Base-by-base conservation (phyloP, 2,329 filamentous ascomycete species). In the Amesomyces nigricolor region DNA sequence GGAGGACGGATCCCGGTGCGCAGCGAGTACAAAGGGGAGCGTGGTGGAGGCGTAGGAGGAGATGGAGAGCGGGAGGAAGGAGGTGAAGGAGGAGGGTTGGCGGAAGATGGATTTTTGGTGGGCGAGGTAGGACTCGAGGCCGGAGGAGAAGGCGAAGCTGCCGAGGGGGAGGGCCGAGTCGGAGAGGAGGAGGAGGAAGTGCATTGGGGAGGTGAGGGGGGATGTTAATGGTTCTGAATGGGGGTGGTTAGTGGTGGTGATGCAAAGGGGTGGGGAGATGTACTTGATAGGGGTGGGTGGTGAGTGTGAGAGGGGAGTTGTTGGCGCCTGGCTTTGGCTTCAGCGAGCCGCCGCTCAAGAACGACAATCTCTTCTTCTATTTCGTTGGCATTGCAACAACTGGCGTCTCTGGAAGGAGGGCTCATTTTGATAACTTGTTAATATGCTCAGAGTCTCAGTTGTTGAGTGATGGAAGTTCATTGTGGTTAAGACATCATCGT, bases 101-200 rank as follows among this genome's bases (percentile, higher is more conserved):
- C 54, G 37, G 38, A 56, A 46, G 48, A 35, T 7, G 46, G 37
- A 39, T 46, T 57, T 58, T 71, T 73, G 62, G 73, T 94, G 89
- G 3, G 86, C 85, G 16, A 91, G 82, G 69, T 87, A 92, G 40
- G 88, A 92, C 72, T 94, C 89, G 14, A 94, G 79, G 3, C 88
- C 88, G 63, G 83, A 87, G 74, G 85, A 89, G 74, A 92, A 94
- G 65, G 89, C 89, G 72, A 94, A 94, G n/a, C 88, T 89, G 55
- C 89, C 89, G 0, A 58, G 50, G 17, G 53, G 58, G 22, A 60
- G 58, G 43, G 58, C 56, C 1, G 56, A 58, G 58, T 58, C 55
- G 48, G 58, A 54, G 50, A 59, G 53, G 54, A 58, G 47, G 50
- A 60, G 59, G 51, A 56, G 51, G 53, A 56, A 58, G 51, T 56